Conservation (phyloP, 2,329 filamentous ascomycete species). For the Onygenales sp. region DNA sequence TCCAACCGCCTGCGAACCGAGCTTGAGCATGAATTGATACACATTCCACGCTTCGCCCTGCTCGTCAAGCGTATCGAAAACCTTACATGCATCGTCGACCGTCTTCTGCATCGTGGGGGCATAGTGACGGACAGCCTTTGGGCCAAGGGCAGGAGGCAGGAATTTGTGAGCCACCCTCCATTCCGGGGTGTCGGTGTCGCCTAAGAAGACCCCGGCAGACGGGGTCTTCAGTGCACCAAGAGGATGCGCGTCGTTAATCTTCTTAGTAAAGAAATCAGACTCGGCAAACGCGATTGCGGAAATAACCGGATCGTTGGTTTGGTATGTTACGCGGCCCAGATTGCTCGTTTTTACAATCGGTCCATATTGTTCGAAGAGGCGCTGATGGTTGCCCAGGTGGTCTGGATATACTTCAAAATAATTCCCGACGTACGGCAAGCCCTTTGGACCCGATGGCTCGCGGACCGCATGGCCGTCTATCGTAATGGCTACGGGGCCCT, state of each 20-base stretch:
- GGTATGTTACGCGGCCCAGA: conserved; percentile 42
- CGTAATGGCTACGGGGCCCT: conserved; percentile 13
- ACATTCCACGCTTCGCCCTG: conserved; percentile 37
- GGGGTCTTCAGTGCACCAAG: conserved; percentile 19
- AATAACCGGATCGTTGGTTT: conserved; percentile 43
- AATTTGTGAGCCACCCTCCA: conserved; percentile 49
- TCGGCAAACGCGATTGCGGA: conserved; percentile 40
- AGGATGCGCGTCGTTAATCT: conserved; percentile 14
- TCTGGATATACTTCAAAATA: conserved; percentile 49
- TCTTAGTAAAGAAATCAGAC: conserved; percentile 45
- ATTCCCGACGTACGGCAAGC: conserved; percentile 39
- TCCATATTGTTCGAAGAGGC: conserved; percentile 45
- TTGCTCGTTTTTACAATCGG: conserved; percentile 44
- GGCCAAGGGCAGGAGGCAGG: conserved; percentile 48
- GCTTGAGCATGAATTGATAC: conserved; percentile 42
- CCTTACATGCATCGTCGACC: conserved; percentile 41
- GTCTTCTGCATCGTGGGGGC: conserved; percentile 50
- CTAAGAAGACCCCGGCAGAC: conserved; percentile 20
- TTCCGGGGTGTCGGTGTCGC: conserved; percentile 21
- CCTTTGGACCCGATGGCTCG: conserved; percentile 15
- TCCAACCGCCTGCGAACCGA: conserved; percentile 35
- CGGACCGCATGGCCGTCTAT: conserved; percentile 22
- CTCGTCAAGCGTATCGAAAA: conserved; percentile 41
- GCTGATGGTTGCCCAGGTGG: conserved; percentile 48
- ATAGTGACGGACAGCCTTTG: conserved; percentile 54